Evolutionary conservation across 345 rosid species (phyloP).

Genomic region (Zanthoxylum bungeanum): DNA sequence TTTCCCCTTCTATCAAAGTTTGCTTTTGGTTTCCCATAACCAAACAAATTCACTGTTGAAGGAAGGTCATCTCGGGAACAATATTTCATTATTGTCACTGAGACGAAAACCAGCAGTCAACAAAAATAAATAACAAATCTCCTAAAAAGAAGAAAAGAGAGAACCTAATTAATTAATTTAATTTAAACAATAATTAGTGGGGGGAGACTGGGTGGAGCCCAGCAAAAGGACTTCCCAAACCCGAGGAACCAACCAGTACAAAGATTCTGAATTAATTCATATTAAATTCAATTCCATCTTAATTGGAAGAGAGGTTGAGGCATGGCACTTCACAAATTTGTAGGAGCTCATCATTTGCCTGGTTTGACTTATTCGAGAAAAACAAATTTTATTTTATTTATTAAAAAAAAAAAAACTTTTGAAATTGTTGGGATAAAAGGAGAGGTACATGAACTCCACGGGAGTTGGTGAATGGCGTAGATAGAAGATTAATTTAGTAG

Average conservation of each 20-base stretch:
- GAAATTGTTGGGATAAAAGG: not conserved
- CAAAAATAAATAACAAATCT: no score
- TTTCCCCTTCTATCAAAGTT: no score
- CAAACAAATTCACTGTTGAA: no score
- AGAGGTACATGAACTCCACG: conserved; percentile 26
- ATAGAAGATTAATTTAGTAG: no score
- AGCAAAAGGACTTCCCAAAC: conserved; percentile 31
- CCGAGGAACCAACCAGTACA: conserved; percentile 40
- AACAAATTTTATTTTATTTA: not conserved
- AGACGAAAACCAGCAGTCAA: no score
- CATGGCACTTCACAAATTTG: not conserved
- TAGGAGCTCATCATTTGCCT: conserved; percentile 20
- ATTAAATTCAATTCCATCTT: conserved; percentile 5
- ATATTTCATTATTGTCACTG: no score
- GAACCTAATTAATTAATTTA: not conserved
- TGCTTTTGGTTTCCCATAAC: no score
- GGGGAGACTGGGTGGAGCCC: conserved; percentile 20
- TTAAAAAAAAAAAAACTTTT: not conserved
- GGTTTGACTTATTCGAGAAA: conserved; percentile 19
- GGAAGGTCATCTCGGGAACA: no score
- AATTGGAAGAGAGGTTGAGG: conserved; percentile 13
- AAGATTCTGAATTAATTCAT: conserved; percentile 10
- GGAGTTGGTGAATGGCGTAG: conserved; percentile 19
- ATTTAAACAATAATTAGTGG: conserved; percentile 3
- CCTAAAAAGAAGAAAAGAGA: no score